Conservation (phyloP, 352 stramenopile genomes). For the Phytophthora podocarpi region DNA sequence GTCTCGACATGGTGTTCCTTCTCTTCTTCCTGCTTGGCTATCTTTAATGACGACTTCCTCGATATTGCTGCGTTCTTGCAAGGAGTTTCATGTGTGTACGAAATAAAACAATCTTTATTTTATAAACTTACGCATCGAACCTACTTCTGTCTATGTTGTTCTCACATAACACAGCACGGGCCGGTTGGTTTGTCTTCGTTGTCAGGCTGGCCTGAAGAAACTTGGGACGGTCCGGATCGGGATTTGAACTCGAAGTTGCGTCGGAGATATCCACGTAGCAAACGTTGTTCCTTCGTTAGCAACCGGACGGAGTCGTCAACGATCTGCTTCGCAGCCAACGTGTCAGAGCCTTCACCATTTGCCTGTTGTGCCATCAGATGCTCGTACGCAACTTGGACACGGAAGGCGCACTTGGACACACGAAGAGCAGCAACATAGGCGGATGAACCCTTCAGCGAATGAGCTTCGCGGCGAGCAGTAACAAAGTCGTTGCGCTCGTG, state of each 20-base stretch:
- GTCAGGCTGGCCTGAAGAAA: neutral
- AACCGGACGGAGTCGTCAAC: conserved; percentile 48
- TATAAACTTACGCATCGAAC: conserved; percentile 21
- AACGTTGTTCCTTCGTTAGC: conserved; percentile 60
- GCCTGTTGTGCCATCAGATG: conserved; percentile 39
- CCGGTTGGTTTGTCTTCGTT: conserved; percentile 21
- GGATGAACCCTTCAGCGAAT: conserved; percentile 84
- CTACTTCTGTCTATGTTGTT: too few species aligned
- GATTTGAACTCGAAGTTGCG: conserved; percentile 74
- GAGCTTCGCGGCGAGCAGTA: conserved; percentile 64
- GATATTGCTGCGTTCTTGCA: too few species aligned
- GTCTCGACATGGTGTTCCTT: conserved; percentile 22
- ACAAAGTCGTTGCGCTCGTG: conserved; percentile 53
- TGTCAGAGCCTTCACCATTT: conserved; percentile 30
- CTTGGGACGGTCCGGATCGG: conserved; percentile 1
- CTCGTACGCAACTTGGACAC: conserved; percentile 80
- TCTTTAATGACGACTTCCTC: conserved; percentile 2
- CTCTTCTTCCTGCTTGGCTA: too few species aligned
- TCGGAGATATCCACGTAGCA: conserved; percentile 71
- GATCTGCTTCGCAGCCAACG: conserved; percentile 30
- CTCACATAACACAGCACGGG: conserved; percentile 35
- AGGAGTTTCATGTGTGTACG: conserved; percentile 16
- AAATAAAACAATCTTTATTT: conserved; percentile 17
- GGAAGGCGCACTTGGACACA: conserved; percentile 83
- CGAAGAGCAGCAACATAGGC: conserved; percentile 79